Conservation (phyloP, 2,329 filamentous ascomycete genomes). For the Cercospora brassicicola region DNA sequence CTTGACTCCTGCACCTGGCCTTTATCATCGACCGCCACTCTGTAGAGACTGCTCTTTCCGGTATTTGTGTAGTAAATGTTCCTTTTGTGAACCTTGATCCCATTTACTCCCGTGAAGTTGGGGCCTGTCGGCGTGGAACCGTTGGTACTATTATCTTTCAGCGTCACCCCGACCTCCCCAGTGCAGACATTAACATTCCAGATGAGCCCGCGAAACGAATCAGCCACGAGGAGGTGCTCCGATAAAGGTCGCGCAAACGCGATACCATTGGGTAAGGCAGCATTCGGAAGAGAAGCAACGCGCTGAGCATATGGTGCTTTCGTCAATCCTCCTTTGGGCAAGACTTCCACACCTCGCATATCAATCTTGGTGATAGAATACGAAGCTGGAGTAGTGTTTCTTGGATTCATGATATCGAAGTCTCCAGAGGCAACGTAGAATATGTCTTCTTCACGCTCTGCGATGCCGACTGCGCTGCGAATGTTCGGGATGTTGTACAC, state of each 20-base stretch:
- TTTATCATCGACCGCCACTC: slow-evolving; percentile 1
- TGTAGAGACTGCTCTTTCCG: slow-evolving; percentile 5
- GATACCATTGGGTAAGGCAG: slow-evolving; percentile 8
- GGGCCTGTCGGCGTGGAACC: neutral
- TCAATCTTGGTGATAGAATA: slow-evolving; percentile 13
- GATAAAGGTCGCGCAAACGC: slow-evolving; percentile 3
- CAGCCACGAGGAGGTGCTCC: slow-evolving; percentile 13
- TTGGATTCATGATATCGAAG: slow-evolving; percentile 2
- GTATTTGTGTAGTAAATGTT: slow-evolving; percentile 12
- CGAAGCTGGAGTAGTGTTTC: neutral
- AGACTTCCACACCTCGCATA: slow-evolving; percentile 11
- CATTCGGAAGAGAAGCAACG: neutral
- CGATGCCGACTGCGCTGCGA: slow-evolving; percentile 12
- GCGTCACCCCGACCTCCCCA: slow-evolving; percentile 5
- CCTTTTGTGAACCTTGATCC: slow-evolving; percentile 10
- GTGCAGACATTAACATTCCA: slow-evolving; percentile 15
- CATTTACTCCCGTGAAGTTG: slow-evolving; percentile 9
- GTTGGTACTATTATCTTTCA: slow-evolving; percentile 15
- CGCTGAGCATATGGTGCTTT: neutral
- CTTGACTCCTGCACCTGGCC: neutral
- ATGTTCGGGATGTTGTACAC: slow-evolving; percentile 12
- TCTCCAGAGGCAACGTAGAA: slow-evolving; percentile 13
- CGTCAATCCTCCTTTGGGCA: slow-evolving; percentile 4
- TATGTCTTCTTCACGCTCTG: slow-evolving; percentile 4
- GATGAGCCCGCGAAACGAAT: slow-evolving; percentile 16